Evolutionary conservation across 1,284 basidiomycete genomes (phyloP).

Genomic region (Pseudozyma thailandica): DNA sequence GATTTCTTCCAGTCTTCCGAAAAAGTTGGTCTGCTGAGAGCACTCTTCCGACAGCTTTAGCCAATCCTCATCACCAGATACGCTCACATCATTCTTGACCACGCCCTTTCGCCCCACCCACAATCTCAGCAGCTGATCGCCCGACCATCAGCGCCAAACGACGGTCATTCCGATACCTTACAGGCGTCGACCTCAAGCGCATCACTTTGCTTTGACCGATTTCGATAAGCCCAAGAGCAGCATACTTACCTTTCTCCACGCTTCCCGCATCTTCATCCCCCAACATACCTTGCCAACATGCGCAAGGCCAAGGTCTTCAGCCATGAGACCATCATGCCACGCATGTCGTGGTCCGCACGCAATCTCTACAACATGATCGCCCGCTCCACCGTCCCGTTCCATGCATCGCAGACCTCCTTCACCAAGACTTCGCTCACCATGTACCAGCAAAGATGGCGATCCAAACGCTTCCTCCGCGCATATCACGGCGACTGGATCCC

Average conservation of each 20-base stretch:
- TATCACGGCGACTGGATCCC: slow-evolving; percentile 97
- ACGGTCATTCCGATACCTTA: no score
- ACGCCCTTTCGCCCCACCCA: background rate
- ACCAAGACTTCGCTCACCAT: slow-evolving; percentile 76
- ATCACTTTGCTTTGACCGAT: no score
- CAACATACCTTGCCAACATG: slow-evolving; percentile 34
- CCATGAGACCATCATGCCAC: slow-evolving; percentile 60
- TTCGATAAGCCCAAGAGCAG: no score
- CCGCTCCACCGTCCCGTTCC: slow-evolving; percentile 67
- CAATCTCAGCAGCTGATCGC: no score
- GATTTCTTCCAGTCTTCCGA: slow-evolving; percentile 26
- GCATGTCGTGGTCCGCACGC: slow-evolving; percentile 75
- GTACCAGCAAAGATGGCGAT: slow-evolving; percentile 91
- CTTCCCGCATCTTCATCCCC: background rate
- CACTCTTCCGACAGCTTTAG: background rate
- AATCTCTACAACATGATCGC: slow-evolving; percentile 82
- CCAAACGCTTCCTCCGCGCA: slow-evolving; percentile 87
- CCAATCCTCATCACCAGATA: background rate
- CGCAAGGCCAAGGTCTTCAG: slow-evolving; percentile 62
- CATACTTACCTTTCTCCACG: background rate
- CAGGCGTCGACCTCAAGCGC: no score
- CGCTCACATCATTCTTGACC: background rate
- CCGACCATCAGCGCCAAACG: no score
- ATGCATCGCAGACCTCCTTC: slow-evolving; percentile 73
- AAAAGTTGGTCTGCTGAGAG: slow-evolving; percentile 23